A percentile compares a stretch with the other conserved stretches of the same genome.
Conservation (phyloP, 2,329 filamentous ascomycete genomes). For the Botrytis fabae region DNA sequence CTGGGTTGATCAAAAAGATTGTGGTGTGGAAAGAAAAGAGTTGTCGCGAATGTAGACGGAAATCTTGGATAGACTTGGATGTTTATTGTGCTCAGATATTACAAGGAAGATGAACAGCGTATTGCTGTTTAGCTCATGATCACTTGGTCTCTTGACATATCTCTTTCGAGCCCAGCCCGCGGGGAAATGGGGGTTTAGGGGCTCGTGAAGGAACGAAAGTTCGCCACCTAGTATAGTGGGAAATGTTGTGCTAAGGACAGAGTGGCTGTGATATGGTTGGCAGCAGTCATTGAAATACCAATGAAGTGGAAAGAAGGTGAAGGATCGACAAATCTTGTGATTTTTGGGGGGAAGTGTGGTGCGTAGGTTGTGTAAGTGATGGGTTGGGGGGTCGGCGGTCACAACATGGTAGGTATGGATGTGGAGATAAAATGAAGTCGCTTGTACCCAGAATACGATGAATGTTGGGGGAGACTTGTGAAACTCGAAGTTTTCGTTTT, state of each 20-base stretch:
- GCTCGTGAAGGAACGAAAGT: neutral
- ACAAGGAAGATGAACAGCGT: neutral
- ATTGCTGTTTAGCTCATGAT: constrained; percentile 6
- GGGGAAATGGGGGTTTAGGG: neutral
- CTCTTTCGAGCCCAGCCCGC: neutral
- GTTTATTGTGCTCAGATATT: neutral
- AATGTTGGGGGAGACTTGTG: neutral
- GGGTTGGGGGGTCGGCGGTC: neutral
- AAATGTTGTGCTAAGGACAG: constrained; percentile 9
- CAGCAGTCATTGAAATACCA: neutral
- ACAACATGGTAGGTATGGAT: neutral
- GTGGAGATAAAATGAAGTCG: neutral
- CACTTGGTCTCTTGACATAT: constrained; percentile 15
- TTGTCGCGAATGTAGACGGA: neutral
- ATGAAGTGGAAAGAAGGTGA: neutral
- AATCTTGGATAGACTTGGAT: neutral
- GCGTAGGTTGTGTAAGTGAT: neutral
- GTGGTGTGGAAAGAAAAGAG: neutral
- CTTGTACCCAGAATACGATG: neutral
- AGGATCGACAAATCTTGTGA: constrained; percentile 8
- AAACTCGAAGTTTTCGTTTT: neutral
- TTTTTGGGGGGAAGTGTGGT: neutral
- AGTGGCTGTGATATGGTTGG: constrained; percentile 7
- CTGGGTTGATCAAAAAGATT: neutral
- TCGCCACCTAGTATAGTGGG: constrained; percentile 10